A percentile compares a stretch with the other conserved stretches of the same genome.
Evolutionary conservation across 345 rosid species (phyloP).

Genomic region (Linum lewisii): DNA sequence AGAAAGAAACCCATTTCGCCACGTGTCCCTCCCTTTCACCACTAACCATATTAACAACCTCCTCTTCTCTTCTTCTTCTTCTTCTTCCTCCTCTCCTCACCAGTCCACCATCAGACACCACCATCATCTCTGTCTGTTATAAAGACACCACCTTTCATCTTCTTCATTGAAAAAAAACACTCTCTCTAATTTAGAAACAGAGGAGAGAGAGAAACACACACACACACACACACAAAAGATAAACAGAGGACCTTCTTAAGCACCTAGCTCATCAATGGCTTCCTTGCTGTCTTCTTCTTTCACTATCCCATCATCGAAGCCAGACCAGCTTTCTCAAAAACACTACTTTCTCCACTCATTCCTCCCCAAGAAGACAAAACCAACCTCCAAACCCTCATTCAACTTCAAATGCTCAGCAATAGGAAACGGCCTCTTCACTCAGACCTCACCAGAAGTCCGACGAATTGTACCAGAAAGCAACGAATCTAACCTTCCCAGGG

Average conservation of each 20-base stretch:
- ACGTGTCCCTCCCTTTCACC: conserved; percentile 63
- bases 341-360: conserved; percentile 67
- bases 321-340: conserved; percentile 64
- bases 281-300: conserved; percentile 61
- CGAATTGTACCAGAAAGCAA: conserved; percentile 67
- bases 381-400: conserved; percentile 29
- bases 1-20: conserved; percentile 39
- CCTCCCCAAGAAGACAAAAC: conserved; percentile 31
- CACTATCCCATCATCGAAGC: conserved; percentile 49
- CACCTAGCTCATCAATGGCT: conserved; percentile 39
- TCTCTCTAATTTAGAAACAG: conserved; percentile 14
- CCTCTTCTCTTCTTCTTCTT: conserved; percentile 15
- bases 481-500: conserved; percentile 52
- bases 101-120: conserved; percentile 13
- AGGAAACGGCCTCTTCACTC: conserved; percentile 96
- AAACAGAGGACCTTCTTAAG: conserved; percentile 21
- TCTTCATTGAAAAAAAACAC: background rate
- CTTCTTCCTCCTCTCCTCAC: background rate
- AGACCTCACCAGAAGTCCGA: conserved; percentile 83
- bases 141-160: conserved; percentile 9
- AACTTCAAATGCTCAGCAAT: conserved; percentile 51
- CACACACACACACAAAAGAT: too few relatives aligned
- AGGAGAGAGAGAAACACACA: conserved; percentile 16
- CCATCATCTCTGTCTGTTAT: too few relatives aligned
- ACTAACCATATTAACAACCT: conserved; percentile 35